Evolutionary conservation across 202 grass and related monocot species (phyloP), one percentile per base, ranked within the genome.

Genomic region (Schoenoplectus triqueter): DNA sequence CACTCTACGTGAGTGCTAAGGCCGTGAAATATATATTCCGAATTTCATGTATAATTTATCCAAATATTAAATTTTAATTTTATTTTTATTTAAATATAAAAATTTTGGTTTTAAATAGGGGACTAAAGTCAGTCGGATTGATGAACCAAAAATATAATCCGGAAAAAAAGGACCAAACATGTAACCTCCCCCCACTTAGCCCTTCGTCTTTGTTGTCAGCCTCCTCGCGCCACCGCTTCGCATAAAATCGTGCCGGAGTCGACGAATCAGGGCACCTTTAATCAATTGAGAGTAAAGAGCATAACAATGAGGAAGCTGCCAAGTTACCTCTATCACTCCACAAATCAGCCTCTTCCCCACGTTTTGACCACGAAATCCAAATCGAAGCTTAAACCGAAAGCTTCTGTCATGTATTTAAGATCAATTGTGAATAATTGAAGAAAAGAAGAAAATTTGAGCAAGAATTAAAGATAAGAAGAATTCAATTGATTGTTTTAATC

Each of bases 231-330:
- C 22, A 3, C 10, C 10, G 2, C 57, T 61, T 61, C 57, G 2
- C 3, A 31, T 31, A 31, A 31, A 31, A 31, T 1, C 31, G 31
- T 31, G 31, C 31, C 31, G 31, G 31, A 31, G 31, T 1, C 59
- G 7, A 17, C 5, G 10, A 2, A 21, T 9, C 69, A 49, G n/a
- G 6, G 45, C 44, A 15, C 50, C 77, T 52, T 7, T n/a, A 55
- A 52, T 68, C 66, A 5, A 42, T 68, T 42, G 75, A 13, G 51
- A 78, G 73, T 63, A 62, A 15, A 9, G 42, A 44, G 2, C 10
- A 8, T 11, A 44, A 66, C 13, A 67, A 97, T 93, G 89, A 92
- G 90, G 48, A 94, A 88, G 87, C 6, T 66, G 62, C 80, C 8
- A 97, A 89, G 85, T 10, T 84, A 10, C 72, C 90, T 31, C 52